Base-by-base conservation (phyloP, 1,284 basidiomycete genomes). In the Ustilago esculenta region DNA sequence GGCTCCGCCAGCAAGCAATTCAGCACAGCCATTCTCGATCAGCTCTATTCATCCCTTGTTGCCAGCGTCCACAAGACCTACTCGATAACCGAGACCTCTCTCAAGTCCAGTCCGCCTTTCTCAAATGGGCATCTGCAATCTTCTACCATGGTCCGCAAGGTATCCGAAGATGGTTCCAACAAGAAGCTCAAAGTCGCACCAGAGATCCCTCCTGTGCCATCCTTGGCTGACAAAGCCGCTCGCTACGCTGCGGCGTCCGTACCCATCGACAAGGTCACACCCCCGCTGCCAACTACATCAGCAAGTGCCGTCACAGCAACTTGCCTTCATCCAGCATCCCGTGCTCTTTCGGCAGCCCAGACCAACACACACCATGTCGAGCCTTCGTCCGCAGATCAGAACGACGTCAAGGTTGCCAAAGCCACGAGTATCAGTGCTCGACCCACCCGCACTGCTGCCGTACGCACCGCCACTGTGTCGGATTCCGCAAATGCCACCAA, bases 181-280 rank as follows among this genome's bases (percentile, higher is more conserved):
- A 70, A 61, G 67, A 55, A 70, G 63, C 41, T 64, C 42, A 56
- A 61, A 44, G 55, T 63, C 35, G 56, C 61, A 9, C 42, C 67
- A 33, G 56, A 65, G 17, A 34, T 44, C 4, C 56, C 61, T 46
- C 52, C 60, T 4, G 43, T 55, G 30, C 60, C 66, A 6, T 34
- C 50, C 5, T 25, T 58, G 18, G 46, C 35, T n/a, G 24, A n/a
- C 14, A 42, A 21, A 14, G 35, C 32, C 40, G 48, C 27, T 12
- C 51, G 32, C 33, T 39, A 39, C 21, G 52, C 39, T 18, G 45
- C 33, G 2, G 12, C 61, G 4, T 45, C 61, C 33, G 47, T 46
- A 11, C 56, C 65, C 0, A 48, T 51, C 15, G 49, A 49, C 39
- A 63, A 59, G 23, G 34, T 65, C 20, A 49, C 61, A 2, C 56